phyloP scores from a whole-genome alignment of 2,329 filamentous ascomycete species.

The Microdochium bolleyi region DNA sequence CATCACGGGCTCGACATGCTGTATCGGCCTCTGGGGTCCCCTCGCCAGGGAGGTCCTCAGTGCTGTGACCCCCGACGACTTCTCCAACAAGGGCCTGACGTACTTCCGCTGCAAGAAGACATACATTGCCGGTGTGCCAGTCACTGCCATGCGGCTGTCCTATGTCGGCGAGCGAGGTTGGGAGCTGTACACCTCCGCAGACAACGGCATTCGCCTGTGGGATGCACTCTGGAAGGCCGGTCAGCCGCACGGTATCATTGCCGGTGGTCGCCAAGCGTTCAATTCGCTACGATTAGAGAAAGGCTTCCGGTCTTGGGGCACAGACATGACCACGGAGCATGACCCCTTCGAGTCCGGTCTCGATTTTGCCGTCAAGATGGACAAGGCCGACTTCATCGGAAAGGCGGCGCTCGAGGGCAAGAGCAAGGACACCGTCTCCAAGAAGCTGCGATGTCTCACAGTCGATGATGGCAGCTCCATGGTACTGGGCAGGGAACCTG shows the following conservation, averaged over 20 bases:
- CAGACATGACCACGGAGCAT: slow-evolving; percentile 53
- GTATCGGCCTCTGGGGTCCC: slow-evolving; percentile 56
- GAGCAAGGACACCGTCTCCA: slow-evolving; percentile 23
- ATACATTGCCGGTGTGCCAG: slow-evolving; percentile 45
- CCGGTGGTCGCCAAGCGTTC: slow-evolving; percentile 50
- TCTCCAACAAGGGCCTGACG: slow-evolving; percentile 34
- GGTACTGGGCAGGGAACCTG: slow-evolving; percentile 54
- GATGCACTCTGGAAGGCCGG: slow-evolving; percentile 48
- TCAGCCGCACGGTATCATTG: slow-evolving; percentile 44
- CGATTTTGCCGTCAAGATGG: slow-evolving; percentile 35
- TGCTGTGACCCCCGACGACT: slow-evolving; percentile 34
- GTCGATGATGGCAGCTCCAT: slow-evolving; percentile 48
- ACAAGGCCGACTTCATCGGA: slow-evolving; percentile 42
- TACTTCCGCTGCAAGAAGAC: slow-evolving; percentile 41
- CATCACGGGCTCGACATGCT: slow-evolving; percentile 51
- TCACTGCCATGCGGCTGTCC: slow-evolving; percentile 46
- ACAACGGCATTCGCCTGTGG: slow-evolving; percentile 51
- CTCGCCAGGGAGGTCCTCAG: slow-evolving; percentile 41
- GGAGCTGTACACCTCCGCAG: slow-evolving; percentile 54
- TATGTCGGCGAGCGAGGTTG: slow-evolving; percentile 55
- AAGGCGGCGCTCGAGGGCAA: slow-evolving; percentile 35
- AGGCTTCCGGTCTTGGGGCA: slow-evolving; percentile 47
- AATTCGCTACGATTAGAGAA: slow-evolving; percentile 52
- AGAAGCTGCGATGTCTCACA: slow-evolving; percentile 38
- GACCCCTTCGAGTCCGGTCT: slow-evolving; percentile 53